These are phyloP conservation scores for Carex kokanica DNA, from an alignment of 176 grass and related monocot species.

Conservation along the genomic window DNA sequence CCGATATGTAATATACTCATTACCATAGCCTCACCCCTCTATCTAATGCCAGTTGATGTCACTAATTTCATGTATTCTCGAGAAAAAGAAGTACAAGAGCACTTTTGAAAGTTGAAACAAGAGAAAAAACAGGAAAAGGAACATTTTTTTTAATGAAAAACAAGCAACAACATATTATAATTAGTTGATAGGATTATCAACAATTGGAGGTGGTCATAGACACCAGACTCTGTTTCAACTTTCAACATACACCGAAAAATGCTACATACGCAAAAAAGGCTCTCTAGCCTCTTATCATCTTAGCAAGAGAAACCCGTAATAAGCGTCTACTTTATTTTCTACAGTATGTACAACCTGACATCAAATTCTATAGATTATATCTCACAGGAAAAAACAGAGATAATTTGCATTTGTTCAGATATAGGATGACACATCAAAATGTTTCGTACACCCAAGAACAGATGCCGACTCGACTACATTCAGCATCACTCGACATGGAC, in stretches of 20 bases:
- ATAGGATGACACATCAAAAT: conserved; percentile 57
- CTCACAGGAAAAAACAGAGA: conserved; percentile 30
- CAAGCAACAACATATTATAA: background rate
- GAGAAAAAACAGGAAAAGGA: background rate
- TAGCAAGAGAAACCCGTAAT: conserved; percentile 37
- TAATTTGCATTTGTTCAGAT: conserved; percentile 50
- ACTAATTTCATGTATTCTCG: background rate
- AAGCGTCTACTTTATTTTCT: conserved; percentile 32
- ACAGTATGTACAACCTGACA: conserved; percentile 15
- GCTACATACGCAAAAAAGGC: conserved; percentile 32
- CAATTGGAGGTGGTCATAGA: background rate
- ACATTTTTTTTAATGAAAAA: background rate
- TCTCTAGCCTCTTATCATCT: conserved; percentile 32
- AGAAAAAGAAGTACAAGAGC: background rate
- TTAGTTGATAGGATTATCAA: background rate
- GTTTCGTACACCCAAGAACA: conserved; percentile 46
- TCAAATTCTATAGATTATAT: conserved; percentile 8
- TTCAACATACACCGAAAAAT: background rate
- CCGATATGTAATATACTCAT: too few relatives aligned
- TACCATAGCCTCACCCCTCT: background rate
- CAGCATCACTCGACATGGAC: background rate
- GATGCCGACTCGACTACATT: conserved; percentile 36
- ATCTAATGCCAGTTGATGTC: background rate
- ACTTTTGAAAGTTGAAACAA: background rate
- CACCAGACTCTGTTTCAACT: conserved; percentile 10